Conservation (phyloP, 1,284 basidiomycete genomes). For the Puccinia coronata region DNA sequence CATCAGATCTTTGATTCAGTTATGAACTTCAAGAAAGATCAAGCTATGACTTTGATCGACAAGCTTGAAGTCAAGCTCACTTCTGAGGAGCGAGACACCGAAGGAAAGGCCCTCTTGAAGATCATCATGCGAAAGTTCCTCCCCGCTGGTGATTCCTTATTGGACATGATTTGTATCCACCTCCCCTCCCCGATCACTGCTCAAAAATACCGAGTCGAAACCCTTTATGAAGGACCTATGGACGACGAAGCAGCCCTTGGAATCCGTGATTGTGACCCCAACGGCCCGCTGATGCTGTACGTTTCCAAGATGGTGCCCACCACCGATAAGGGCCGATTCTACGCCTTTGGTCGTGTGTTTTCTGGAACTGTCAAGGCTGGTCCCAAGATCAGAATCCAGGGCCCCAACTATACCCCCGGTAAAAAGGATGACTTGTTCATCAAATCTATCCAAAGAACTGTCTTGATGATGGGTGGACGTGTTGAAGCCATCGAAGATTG, state of each 20-base stretch:
- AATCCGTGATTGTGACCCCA: constrained; percentile 98
- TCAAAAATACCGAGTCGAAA: constrained; percentile 98
- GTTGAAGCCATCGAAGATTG: constrained; percentile 99
- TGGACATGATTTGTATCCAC: constrained; percentile 99
- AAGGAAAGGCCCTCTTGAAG: constrained; percentile 96
- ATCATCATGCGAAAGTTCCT: constrained; percentile 99
- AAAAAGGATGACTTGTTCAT: constrained; percentile 99
- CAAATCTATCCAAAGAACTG: constrained; percentile 98
- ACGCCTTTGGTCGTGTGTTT: constrained; percentile 99
- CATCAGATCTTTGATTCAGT: constrained; percentile 84
- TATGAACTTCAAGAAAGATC: constrained; percentile 99
- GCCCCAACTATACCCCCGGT: constrained; percentile 96
- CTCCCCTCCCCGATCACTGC: constrained; percentile 87
- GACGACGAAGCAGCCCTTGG: constrained; percentile 98
- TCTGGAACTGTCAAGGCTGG: constrained; percentile 95
- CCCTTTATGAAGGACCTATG: constrained; percentile 99
- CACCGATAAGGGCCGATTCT: constrained; percentile 99
- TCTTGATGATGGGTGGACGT: constrained; percentile 99
- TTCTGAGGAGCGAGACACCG: constrained; percentile 87
- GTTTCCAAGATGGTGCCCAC: constrained; percentile 99
- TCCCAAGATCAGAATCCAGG: constrained; percentile 99
- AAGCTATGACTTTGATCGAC: constrained; percentile 79
- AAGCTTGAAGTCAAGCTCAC: constrained; percentile 94
- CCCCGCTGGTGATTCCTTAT: constrained; percentile 94
- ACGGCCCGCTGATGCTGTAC: constrained; percentile 95